phyloP scores from a whole-genome alignment of 257 asterid genomes.

The Rubia yunnanensis region DNA sequence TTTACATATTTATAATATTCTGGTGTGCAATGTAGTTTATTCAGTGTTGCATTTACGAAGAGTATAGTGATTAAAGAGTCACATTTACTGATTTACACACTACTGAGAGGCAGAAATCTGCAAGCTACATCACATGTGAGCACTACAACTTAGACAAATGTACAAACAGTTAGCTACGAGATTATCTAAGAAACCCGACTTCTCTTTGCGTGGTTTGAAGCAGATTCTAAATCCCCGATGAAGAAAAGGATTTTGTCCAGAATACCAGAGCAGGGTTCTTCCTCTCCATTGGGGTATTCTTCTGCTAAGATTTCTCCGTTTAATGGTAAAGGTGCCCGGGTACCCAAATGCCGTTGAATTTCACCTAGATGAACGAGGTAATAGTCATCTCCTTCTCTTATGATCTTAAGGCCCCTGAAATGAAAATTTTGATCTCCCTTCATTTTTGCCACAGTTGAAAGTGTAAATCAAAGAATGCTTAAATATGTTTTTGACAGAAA shows the following conservation, averaged over 20 bases:
- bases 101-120: no score
- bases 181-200: conserved; percentile 27
- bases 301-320: conserved; percentile 10
- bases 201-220: conserved; percentile 52
- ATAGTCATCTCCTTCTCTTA: conserved; percentile 75
- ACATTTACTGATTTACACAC: neutral
- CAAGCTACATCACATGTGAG: neutral
- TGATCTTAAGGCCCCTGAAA: conserved; percentile 71
- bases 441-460: neutral
- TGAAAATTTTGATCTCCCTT: neutral
- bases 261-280: conserved; percentile 34
- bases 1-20: neutral
- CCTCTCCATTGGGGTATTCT: conserved; percentile 11
- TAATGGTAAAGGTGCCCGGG: conserved; percentile 23
- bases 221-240: conserved; percentile 70
- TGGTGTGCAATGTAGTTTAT: neutral
- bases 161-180: no score
- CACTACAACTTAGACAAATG: neutral
- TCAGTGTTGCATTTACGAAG: neutral
- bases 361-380: conserved; percentile 65
- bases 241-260: conserved; percentile 71
- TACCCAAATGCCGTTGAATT: conserved; percentile 63
- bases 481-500: neutral
- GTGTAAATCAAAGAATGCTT: neutral
- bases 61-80: no score